Evolutionary conservation across 805 yeast species (phyloP), one percentile per base, ranked within the genome.

Genomic region (Wickerhamiella bombiphila): DNA sequence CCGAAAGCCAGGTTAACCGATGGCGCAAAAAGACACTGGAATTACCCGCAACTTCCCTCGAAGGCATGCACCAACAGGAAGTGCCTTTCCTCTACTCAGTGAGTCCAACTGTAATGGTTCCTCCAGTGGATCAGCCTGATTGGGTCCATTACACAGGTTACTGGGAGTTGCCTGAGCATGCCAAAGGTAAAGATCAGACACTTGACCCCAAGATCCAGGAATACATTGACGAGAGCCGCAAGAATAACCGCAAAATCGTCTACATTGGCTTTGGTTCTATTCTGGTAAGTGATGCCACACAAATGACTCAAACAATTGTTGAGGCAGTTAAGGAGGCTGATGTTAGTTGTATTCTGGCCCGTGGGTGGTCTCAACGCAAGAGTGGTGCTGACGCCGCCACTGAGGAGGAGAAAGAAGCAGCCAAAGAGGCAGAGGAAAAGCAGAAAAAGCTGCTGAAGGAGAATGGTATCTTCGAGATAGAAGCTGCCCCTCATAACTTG

Each of bases 101-200:
- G 1, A 80, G 94, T 1, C 95, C 94, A 3, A 65, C 78, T 0
- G 79, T 88, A 2, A 73, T 88, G 47, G 94, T 94, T 2, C 94
- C 96, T 0, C 77, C 94, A 2, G 79, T 85, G 30, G 97, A 88
- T 57, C 86, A 80, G 57, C 78, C 83, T 13, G 95, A 83, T 54
- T 88, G 96, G 96, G 72, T 88, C n/a, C 80, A 69, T 48, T 94
- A 86, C 8, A 81, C 95, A 0, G 97, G 97, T 0, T 88, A 88
- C 54, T 88, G 97, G 97, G 81, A 83, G 49, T 62, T 88, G 48
- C 86, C 80, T 48, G 69, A 70, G 1, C 47, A 49, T 16, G 70
- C 70, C 1, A 52, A 51, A 22, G 57, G 58, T 2, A 56, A 59
- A 5, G 81, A 71, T 53, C 52, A 58, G 2, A 93, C 94, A 2